These are phyloP conservation scores for Melaleuca alternifolia DNA, from an alignment of 345 rosid species.

Conservation along the genomic window DNA sequence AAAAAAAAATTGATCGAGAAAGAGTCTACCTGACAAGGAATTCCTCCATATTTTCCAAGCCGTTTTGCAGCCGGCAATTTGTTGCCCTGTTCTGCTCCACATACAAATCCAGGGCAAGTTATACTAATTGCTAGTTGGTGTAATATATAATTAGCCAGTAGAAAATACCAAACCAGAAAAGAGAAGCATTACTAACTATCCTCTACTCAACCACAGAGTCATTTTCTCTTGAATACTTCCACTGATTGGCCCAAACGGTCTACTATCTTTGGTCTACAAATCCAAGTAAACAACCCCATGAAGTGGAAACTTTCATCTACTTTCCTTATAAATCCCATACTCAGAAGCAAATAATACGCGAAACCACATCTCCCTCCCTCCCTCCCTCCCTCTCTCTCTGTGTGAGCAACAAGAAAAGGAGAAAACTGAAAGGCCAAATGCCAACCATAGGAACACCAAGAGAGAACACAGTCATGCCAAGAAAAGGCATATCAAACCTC, in stretches of 20 bases:
- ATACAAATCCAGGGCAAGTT: not conserved
- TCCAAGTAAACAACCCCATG: not conserved
- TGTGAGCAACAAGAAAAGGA: not conserved
- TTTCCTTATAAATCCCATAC: not conserved
- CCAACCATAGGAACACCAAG: not conserved
- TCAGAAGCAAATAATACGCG: not conserved
- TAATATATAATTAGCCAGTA: not conserved
- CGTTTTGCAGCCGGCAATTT: not conserved
- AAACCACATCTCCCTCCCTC: not conserved
- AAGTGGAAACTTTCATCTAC: not conserved
- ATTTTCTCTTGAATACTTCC: not conserved
- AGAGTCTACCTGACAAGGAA: not conserved
- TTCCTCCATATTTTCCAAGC: not conserved
- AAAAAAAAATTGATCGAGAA: not conserved
- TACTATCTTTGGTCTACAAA: not conserved
- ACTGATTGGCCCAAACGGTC: not conserved
- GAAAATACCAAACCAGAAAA: not conserved
- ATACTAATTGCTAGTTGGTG: not conserved
- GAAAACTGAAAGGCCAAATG: not conserved
- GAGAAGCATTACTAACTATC: not conserved
- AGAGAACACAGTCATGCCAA: not conserved
- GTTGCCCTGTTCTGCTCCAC: not conserved
- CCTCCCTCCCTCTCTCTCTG: not conserved
- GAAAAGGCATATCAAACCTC: constrained; percentile 1
- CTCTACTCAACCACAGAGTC: not conserved